Evolutionary conservation across 2,329 filamentous ascomycete genomes (phyloP).

Genomic region (Scolecobasidium constrictum): DNA sequence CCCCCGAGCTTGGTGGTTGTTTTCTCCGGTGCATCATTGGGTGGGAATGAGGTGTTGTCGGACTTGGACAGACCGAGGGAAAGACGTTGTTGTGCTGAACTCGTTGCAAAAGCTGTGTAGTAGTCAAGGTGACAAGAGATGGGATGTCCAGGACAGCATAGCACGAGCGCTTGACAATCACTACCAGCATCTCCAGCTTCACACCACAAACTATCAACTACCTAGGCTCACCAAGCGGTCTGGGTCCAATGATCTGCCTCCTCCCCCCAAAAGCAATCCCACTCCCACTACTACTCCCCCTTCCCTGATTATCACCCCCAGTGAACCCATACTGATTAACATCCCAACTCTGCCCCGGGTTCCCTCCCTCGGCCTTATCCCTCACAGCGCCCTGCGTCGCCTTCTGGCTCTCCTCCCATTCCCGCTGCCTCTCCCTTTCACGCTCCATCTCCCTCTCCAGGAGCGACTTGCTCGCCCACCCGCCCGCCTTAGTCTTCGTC

Average conservation of each 20-base stretch:
- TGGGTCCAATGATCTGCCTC: constrained; percentile 69
- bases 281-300: constrained; percentile 48
- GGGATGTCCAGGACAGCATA: no score
- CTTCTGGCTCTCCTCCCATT: constrained; percentile 70
- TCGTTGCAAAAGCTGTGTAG: no score
- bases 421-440: constrained; percentile 63
- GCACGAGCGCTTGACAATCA: no score
- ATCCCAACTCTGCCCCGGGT: constrained; percentile 63
- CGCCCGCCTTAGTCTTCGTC: constrained; percentile 49
- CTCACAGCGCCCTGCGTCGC: constrained; percentile 47
- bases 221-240: constrained; percentile 34
- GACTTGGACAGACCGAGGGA: no score
- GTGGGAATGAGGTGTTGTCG: no score
- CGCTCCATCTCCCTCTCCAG: constrained; percentile 73
- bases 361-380: constrained; percentile 49
- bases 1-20: not conserved
- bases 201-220: constrained; percentile 5
- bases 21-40: no score
- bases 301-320: constrained; percentile 65
- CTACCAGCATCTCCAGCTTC: no score
- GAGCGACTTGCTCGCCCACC: constrained; percentile 57
- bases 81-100: no score
- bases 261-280: constrained; percentile 51
- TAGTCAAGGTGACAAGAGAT: no score
- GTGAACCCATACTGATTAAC: constrained; percentile 68